Base-by-base conservation (phyloP, 805 yeast species). In the Metschnikowia amazonensis region DNA sequence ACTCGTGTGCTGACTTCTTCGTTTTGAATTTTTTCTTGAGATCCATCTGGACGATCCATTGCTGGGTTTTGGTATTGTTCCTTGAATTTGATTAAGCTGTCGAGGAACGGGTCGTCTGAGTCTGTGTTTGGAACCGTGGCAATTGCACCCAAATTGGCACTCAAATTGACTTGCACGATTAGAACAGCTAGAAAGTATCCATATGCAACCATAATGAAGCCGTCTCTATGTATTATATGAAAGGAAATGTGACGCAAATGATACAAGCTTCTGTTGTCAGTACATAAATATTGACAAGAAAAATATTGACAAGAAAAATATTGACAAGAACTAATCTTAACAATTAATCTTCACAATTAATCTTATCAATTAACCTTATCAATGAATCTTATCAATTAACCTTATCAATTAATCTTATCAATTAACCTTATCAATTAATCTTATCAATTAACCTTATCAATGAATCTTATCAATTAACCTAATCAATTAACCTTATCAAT, bases 51-150 rank as follows among this genome's bases (percentile, higher is more conserved):
- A 9, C 4, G 16, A 9, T 11, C 23, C 17, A 18, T 23, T 20
- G 28, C 25, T 13, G 34, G 34, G 18, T 16, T 24, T 39, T 39
- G 42, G 16, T 39, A 30, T 11, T 39, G 42, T 14, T 29, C 36
- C 35, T 32, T 28, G 35, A 39, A 39, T 14, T n/a, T 11, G 25
- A 39, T 30, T 33, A 39, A 39, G 16, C 42, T 39, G 14, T 30
- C 35, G 11, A 39, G 35, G 30, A 39, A 39, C 27, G 14, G 28
- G 17, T 21, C 36, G 11, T 31, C 36, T 10, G 34, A 3, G 17
- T 21, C 17, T 11, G 42, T 28, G n/a, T 7, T 13, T 13, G 23
- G 9, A 24, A 6, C 29, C 18, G 29, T 24, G 5, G 29, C 38
- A 4, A 23, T 8, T 14, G 29, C 38, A 10, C 28, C 38, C 28